phyloP scores from a whole-genome alignment of 2,329 filamentous ascomycete genomes.

The Penicillium concentricum region DNA sequence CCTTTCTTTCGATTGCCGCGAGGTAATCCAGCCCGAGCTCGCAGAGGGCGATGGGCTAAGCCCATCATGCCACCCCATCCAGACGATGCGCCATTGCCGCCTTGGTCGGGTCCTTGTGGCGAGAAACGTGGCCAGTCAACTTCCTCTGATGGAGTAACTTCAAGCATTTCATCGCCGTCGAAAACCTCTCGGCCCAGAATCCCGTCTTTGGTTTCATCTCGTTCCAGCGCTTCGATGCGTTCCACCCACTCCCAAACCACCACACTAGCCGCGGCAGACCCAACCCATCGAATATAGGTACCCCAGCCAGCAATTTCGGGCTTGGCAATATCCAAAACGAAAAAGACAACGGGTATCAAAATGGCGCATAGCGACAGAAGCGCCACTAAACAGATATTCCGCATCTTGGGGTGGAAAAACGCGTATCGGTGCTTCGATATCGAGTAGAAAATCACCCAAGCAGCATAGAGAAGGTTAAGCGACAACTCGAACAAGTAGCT shows the following conservation, averaged over 20 bases:
- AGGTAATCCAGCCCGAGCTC: conserved; percentile 33
- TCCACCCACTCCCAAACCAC: conserved; percentile 99
- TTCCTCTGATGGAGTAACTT: conserved; percentile 61
- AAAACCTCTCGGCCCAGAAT: conserved; percentile 89
- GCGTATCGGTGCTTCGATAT: conserved; percentile 89
- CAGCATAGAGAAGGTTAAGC: conserved; percentile 82
- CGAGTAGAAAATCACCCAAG: conserved; percentile 91
- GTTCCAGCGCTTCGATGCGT: conserved; percentile 84
- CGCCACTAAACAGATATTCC: conserved; percentile 80
- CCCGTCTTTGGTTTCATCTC: conserved; percentile 90
- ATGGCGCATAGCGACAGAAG: conserved; percentile 77
- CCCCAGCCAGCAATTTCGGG: conserved; percentile 87
- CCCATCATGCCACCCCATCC: conserved; percentile 42
- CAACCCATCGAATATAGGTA: conserved; percentile 95
- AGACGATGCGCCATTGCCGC: conserved; percentile 35
- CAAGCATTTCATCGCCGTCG: conserved; percentile 90
- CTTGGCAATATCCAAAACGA: conserved; percentile 84
- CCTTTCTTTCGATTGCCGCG: conserved; percentile 23
- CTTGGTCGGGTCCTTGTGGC: conserved; percentile 39
- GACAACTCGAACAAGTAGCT: conserved; percentile 89
- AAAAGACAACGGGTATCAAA: conserved; percentile 86
- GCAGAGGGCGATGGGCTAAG: conserved; percentile 37
- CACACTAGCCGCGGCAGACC: conserved; percentile 89
- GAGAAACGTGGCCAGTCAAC: conserved; percentile 47
- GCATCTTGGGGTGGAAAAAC: conserved; percentile 87